Evolutionary conservation across 345 rosid species (phyloP).

Genomic region (Hibiscus syriacus): DNA sequence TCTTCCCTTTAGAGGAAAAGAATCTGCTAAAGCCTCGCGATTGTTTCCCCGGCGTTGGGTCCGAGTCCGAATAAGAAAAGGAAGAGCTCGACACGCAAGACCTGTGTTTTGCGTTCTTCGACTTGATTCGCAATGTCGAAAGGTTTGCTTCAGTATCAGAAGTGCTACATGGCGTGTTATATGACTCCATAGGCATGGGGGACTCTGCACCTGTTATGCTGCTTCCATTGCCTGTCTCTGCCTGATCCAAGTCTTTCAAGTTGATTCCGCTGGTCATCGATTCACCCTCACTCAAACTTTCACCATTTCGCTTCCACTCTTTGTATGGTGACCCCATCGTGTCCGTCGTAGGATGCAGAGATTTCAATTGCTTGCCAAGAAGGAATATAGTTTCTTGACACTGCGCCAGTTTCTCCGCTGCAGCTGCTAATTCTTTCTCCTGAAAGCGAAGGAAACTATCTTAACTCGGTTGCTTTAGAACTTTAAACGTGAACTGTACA

Average conservation of each 20-base stretch:
- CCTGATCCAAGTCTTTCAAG: constrained; percentile 29
- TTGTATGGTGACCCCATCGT: constrained; percentile 34
- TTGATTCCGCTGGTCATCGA: constrained; percentile 29
- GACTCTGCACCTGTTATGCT: constrained; percentile 35
- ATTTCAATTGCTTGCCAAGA: constrained; percentile 84
- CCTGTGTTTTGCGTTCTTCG: constrained; percentile 37
- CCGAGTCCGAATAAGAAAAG: constrained; percentile 37
- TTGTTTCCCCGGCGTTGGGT: constrained; percentile 62
- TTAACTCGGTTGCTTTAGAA: not conserved
- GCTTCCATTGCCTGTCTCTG: constrained; percentile 23
- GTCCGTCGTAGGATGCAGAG: constrained; percentile 68
- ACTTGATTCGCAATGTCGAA: constrained; percentile 37
- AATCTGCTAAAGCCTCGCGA: constrained; percentile 80
- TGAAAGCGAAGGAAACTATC: constrained; percentile 19
- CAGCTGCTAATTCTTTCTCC: constrained; percentile 79
- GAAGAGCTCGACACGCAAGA: constrained; percentile 54
- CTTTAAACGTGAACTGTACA: not conserved
- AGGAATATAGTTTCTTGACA: constrained; percentile 95
- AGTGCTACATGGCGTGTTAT: constrained; percentile 35
- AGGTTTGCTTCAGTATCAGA: constrained; percentile 44
- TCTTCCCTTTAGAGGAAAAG: constrained; percentile 84
- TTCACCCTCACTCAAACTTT: constrained; percentile 31
- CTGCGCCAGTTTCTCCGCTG: constrained; percentile 89
- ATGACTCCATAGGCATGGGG: constrained; percentile 18
- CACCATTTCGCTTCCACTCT: constrained; percentile 42